Conservation (phyloP, 2,329 filamentous ascomycete species). For the Trichoderma semiorbis region DNA sequence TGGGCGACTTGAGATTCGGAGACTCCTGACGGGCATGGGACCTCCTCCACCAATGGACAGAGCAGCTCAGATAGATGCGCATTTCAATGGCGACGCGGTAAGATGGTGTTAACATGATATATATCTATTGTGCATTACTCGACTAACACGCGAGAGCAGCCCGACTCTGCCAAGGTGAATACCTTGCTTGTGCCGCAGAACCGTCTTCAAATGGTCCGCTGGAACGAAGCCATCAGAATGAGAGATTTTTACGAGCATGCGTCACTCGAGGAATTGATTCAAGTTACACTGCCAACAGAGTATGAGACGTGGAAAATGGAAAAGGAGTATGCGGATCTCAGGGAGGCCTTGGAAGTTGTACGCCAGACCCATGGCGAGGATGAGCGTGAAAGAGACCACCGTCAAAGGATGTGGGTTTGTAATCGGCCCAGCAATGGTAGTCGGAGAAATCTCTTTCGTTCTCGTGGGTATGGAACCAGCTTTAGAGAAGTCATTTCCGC, state of each 20-base stretch:
- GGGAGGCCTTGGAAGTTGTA: neutral
- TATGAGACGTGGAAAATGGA: neutral
- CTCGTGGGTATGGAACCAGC: neutral
- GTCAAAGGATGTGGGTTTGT: too few relatives aligned
- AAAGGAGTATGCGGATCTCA: neutral
- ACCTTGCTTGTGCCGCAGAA: neutral
- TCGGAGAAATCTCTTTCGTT: neutral
- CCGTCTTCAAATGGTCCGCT: neutral
- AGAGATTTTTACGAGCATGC: neutral
- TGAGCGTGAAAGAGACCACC: neutral
- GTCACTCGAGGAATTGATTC: neutral
- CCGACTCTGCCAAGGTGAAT: neutral
- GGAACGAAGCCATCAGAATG: neutral
- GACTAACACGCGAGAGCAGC: neutral
- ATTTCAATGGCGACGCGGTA: neutral
- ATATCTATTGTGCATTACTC: neutral
- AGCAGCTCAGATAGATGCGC: neutral
- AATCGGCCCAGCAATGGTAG: neutral
- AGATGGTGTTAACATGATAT: neutral
- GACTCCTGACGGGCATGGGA: neutral
- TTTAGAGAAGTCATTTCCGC: conserved; percentile 6
- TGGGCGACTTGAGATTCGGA: neutral
- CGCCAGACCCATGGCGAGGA: neutral
- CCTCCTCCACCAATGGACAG: neutral
- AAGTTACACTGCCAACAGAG: neutral